These are phyloP conservation scores for Aspergillus sp. DNA, from an alignment of 2,329 filamentous ascomycete species.

Conservation along the genomic window DNA sequence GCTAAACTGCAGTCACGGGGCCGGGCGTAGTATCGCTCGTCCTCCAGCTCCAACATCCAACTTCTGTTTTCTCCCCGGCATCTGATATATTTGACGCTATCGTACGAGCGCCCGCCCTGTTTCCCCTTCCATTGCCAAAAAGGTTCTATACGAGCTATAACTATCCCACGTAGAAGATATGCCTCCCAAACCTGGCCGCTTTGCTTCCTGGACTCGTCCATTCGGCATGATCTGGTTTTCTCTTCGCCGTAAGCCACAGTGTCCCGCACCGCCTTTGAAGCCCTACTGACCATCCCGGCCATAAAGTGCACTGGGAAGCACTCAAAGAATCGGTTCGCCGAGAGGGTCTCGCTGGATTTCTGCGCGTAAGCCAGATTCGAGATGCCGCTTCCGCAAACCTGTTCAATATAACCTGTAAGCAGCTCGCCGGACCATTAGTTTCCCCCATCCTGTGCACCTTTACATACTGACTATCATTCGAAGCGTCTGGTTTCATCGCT, in stretches of 20 bases:
- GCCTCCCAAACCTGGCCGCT: slow-evolving; percentile 9
- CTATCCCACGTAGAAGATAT: background rate
- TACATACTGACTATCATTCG: background rate
- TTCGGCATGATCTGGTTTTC: slow-evolving; percentile 20
- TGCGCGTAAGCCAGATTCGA: slow-evolving; percentile 11
- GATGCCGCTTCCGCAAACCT: slow-evolving; percentile 21
- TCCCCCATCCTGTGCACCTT: background rate
- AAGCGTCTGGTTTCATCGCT: slow-evolving; percentile 26
- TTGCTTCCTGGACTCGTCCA: slow-evolving; percentile 15
- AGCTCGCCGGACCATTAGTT: background rate
- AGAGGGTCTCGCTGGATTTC: slow-evolving; percentile 18
- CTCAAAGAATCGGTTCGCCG: slow-evolving; percentile 16
- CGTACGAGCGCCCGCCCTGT: background rate
- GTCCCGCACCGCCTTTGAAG: background rate
- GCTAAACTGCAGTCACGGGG: background rate
- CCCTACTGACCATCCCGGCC: background rate
- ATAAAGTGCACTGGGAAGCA: slow-evolving; percentile 20
- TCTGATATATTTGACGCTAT: background rate
- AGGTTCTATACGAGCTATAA: background rate
- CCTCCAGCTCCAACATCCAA: background rate
- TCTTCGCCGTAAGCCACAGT: slow-evolving; percentile 8
- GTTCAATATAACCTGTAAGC: slow-evolving; percentile 18
- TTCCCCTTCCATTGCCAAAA: background rate
- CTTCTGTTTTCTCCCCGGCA: background rate
- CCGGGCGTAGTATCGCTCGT: background rate